Evolutionary conservation across 2,329 filamentous ascomycete species (phyloP).

Genomic region (Lachnellula occidentalis): DNA sequence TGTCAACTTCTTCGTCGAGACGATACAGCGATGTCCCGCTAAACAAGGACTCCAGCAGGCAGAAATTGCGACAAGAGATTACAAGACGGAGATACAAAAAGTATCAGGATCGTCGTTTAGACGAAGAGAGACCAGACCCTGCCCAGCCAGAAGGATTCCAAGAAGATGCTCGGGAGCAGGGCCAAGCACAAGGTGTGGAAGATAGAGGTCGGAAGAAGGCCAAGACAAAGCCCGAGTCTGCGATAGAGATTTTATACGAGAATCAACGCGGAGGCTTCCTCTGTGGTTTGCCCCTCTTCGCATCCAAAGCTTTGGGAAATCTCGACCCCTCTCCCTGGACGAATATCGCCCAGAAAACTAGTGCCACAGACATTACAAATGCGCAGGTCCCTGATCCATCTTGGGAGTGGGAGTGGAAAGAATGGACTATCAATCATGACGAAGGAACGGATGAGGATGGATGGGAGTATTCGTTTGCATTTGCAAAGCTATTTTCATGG

Average conservation of each 20-base stretch:
- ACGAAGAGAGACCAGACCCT: neutral
- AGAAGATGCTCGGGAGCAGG: slow-evolving; percentile 1
- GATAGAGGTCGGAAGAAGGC: slow-evolving; percentile 14
- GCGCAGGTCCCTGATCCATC: slow-evolving; percentile 90
- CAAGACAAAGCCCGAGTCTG: slow-evolving; percentile 40
- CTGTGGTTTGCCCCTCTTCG: slow-evolving; percentile 88
- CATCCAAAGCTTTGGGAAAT: slow-evolving; percentile 74
- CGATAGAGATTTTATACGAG: slow-evolving; percentile 87
- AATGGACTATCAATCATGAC: slow-evolving; percentile 65
- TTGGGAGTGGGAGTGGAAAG: slow-evolving; percentile 81
- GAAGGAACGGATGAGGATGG: slow-evolving; percentile 81
- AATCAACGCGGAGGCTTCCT: slow-evolving; percentile 89
- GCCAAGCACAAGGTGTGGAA: slow-evolving; percentile 2
- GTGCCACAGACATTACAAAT: slow-evolving; percentile 66
- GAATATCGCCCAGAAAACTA: slow-evolving; percentile 57
- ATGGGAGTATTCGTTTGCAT: slow-evolving; percentile 95
- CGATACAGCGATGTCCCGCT: slow-evolving; percentile 20
- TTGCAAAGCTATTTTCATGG: slow-evolving; percentile 71
- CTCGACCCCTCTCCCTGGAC: slow-evolving; percentile 87
- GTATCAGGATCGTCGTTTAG: slow-evolving; percentile 34
- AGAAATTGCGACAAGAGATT: slow-evolving; percentile 23
- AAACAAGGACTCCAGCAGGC: slow-evolving; percentile 18
- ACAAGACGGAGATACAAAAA: slow-evolving; percentile 26
- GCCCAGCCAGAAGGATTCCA: neutral
- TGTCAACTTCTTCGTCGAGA: slow-evolving; percentile 23